Evolutionary conservation across 2,329 filamentous ascomycete genomes (phyloP), one percentile per base, ranked within the genome.

Genomic region (Pezicula carpinea): DNA sequence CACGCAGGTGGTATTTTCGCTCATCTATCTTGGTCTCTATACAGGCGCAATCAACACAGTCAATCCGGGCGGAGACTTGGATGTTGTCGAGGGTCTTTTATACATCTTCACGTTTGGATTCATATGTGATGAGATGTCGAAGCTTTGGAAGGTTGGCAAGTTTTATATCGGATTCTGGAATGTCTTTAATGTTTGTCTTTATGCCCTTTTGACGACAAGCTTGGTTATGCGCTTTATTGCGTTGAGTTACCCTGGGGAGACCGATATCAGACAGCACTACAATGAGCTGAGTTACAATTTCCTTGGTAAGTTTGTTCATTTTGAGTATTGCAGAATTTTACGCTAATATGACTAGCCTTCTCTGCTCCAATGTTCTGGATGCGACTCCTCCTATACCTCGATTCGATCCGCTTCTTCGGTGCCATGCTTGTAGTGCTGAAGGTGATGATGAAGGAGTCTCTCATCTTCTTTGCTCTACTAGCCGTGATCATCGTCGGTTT

Each of bases 401-500:
- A 99, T 67, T 89, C 87, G 29, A 81, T 95, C 75, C 83, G 88
- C 46, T 99, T 99, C 74, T 99, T 99, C 60, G 93, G 93, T 19
- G 90, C 92, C 42, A 99, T 99, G 93, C 79, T 99, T 1, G 92
- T 99, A 2, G 91, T 99, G 2, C 74, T 99, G 38, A 95, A 97
- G 66, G 87, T 91, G 43, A 91, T 92, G 87, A 91, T 92, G 86
- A 89, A 89, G 61, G 87, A 92, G 66, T 95, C 88, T 0, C 74
- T 96, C 57, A 97, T 97, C 54, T 99, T 99, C 74, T 99, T 99
- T 61, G 89, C 91, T 1, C 75, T 99, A 15, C 76, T 99, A 8
- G 72, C 87, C 43, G 83, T 97, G 44, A 84, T 99, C 48, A 76
- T 96, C 49, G 65, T 92, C 29, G 89, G 83, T 10, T 99, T 99